Evolutionary conservation across 2,329 filamentous ascomycete species (phyloP), one percentile per base, ranked within the genome.

Genomic region (Aspergillus niger): DNA sequence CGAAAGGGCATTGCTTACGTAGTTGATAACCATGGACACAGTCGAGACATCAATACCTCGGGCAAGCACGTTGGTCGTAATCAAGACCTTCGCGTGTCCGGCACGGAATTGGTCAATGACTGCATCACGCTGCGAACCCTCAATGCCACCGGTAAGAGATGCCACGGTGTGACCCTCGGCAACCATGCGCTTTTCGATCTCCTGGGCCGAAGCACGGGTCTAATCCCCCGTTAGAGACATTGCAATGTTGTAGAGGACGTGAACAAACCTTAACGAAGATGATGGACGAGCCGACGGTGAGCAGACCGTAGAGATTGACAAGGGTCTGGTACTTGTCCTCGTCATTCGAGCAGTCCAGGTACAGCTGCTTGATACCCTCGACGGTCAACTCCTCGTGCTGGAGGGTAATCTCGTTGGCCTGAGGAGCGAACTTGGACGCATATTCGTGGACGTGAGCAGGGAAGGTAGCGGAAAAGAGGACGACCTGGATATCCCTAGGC

Each of bases 1-100:
- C 6, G 2, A 11, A 1, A 6, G 36, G 22, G 8, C 8, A 5
- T 7, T 2, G 57, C 80, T 65, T 78, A 85, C 84, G 78, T 99
- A 99, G 82, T 99, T 99, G 82, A 99, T 92, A 57, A 99, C 95
- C 89, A 99, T 95, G 8, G 92, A 97, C 13, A 99, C 95, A 28
- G 88, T 89, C 80, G 96, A 77, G 74, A 98, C 81, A 72, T 99
- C 95, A 70, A 99, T 98, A 74, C 95, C 95, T 73, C 95, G 92
- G 8, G 95, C 91, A 60, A 99, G 85, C 39, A 99, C 93, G 72
- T 99, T 99, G 68, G 95, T 99, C 1, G 95, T 96, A 72, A 99
- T 97, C 63, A 99, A 88, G 8, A 99, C 95, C 81, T 99, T 99
- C 71, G 92, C 92, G 61, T 89, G 85, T 41, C 94, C 94, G 48